Conservation (phyloP, 140 eudicot species). For the Oenanthe javanica region DNA sequence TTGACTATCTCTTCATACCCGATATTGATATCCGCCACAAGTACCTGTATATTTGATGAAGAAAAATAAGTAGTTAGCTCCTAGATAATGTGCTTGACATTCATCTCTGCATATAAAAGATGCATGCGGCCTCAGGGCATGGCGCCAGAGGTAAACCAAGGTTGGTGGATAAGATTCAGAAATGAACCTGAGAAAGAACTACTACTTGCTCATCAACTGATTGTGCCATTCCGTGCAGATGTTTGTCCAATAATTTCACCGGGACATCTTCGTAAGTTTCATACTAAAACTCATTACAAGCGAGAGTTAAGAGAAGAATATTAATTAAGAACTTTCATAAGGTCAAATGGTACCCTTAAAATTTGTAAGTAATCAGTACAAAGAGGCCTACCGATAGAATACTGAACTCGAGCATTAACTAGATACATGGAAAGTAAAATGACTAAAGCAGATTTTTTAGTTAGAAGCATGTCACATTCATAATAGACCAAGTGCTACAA, state of each 20-base stretch:
- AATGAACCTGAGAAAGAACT: conserved; percentile 54
- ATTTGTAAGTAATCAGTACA: neutral
- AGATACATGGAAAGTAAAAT: neutral
- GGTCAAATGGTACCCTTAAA: neutral
- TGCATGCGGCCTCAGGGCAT: neutral
- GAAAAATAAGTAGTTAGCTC: neutral
- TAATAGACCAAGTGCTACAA: neutral
- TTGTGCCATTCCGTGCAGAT: conserved; percentile 57
- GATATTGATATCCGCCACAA: conserved; percentile 65
- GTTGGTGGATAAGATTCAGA: neutral
- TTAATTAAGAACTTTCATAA: neutral
- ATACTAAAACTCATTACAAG: conserved; percentile 27
- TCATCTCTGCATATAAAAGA: neutral
- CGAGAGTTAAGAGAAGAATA: neutral
- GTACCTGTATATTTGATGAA: conserved; percentile 32
- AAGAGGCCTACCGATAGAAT: neutral
- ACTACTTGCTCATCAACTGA: conserved; percentile 63
- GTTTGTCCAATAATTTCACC: conserved; percentile 59
- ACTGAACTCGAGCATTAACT: neutral
- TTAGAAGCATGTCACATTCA: neutral
- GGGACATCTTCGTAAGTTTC: conserved; percentile 72
- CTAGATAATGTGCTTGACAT: neutral
- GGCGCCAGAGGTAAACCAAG: neutral
- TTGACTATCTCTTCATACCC: conserved; percentile 67
- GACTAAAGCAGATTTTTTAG: neutral